Evolutionary conservation across 2,329 filamentous ascomycete genomes (phyloP), one percentile per base, ranked within the genome.

Genomic region (Didymella glomerata): DNA sequence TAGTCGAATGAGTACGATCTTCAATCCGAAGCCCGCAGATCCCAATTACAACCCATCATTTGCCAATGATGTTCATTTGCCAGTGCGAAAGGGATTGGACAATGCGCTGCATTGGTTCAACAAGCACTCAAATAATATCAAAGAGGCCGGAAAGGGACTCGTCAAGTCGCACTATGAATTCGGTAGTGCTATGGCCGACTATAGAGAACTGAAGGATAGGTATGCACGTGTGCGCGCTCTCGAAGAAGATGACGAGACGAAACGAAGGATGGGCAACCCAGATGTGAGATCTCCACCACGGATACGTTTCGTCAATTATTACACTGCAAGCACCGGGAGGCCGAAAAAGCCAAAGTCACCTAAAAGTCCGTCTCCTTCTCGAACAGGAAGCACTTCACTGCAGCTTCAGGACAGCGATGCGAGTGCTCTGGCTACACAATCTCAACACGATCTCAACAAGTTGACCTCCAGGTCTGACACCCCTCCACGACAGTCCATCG

Each of bases 251-350:
- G 86, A 89, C 14, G 79, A 81, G 41, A 72, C 65, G 42, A 76
- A 51, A 55, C 66, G 70, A 59, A 72, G 54, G 64, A 71, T 65
- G 32, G 71, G 59, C 36, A 71, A 70, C 66, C 73, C 64, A n/a
- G 68, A 60, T 22, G 63, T 65, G 49, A 67, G 50, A 46, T 70
- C 61, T 63, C 79, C 79, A 2, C 79, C 81, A 2, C 82, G 89
- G 51, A 85, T 95, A 11, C 85, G 92, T 16, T 97, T 97, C 69
- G 83, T 92, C 57, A 97, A 97, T 72, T 97, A 96, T 74, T 97
- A 94, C 73, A 96, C 93, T 1, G 85, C 90, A n/a, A 93, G 90
- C 65, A 89, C 90, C 10, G 93, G 93, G 3, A 83, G 86, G 63
- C 74, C 76, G 6, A 79, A 79, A 58, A 72, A 90, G 66, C 76